Evolutionary conservation across 768 basidiomycete genomes (phyloP).

Genomic region (Auriscalpium orientale): DNA sequence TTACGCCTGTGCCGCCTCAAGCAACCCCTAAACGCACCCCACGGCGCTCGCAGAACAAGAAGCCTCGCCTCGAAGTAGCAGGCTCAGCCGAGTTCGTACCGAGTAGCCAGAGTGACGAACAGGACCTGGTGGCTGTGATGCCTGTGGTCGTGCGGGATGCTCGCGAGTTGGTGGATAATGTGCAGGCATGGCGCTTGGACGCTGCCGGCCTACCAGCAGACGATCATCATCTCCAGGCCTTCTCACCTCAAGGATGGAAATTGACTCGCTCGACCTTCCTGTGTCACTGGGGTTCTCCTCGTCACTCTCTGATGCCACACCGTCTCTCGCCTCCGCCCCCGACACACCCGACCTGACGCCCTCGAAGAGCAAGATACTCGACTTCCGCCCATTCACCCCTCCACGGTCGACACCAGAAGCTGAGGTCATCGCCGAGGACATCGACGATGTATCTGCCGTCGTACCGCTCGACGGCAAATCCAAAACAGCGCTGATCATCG

Average conservation of each 20-base stretch:
- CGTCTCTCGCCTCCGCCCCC: conserved; percentile 5
- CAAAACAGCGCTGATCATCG: conserved; percentile 54
- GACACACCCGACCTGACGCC: background rate
- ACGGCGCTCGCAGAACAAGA: conserved; percentile 22
- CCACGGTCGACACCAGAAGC: conserved; percentile 15
- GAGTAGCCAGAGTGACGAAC: conserved; percentile 63
- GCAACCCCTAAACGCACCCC: background rate
- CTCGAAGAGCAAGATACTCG: background rate
- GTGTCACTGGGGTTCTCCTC: background rate
- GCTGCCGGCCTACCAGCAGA: conserved; percentile 9
- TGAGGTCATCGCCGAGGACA: conserved; percentile 15
- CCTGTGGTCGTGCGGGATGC: conserved; percentile 18
- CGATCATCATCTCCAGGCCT: background rate
- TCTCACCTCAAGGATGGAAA: background rate
- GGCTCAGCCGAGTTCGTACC: conserved; percentile 32
- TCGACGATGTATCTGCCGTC: conserved; percentile 16
- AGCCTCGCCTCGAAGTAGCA: conserved; percentile 26
- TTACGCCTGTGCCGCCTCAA: background rate
- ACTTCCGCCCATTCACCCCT: conserved; percentile 17
- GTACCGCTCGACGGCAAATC: conserved; percentile 23
- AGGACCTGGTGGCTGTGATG: conserved; percentile 37
- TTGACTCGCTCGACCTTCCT: background rate
- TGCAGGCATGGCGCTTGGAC: conserved; percentile 37
- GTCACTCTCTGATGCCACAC: background rate
- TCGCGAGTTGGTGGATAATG: conserved; percentile 25